phyloP scores from a whole-genome alignment of 208 protist genomes.

The Blechomonas ayalai region DNA sequence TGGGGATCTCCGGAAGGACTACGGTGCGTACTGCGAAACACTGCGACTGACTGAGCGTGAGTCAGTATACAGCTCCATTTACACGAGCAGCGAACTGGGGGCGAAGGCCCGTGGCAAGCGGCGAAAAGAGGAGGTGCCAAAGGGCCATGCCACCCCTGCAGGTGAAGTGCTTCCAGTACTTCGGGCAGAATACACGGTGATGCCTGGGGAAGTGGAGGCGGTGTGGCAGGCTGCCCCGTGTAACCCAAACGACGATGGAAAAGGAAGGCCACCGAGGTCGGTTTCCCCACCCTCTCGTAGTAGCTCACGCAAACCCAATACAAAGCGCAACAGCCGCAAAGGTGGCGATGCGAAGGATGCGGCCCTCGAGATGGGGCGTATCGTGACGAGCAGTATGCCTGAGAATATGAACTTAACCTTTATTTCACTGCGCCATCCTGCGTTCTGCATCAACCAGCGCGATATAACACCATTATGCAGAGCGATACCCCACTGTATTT shows the following conservation, averaged over 20 bases:
- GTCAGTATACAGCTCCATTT: slow-evolving; percentile 63
- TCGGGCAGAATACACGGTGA: too few species aligned
- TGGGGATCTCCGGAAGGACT: slow-evolving; percentile 76
- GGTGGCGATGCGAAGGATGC: too few species aligned
- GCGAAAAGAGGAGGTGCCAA: background rate
- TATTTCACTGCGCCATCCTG: slow-evolving; percentile 57
- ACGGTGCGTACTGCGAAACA: slow-evolving; percentile 82
- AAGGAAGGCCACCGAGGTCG: slow-evolving; percentile 3
- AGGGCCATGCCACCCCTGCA: too few species aligned
- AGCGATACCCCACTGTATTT: slow-evolving; percentile 76
- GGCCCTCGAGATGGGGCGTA: too few species aligned
- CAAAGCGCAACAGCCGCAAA: too few species aligned
- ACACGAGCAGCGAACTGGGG: slow-evolving; percentile 20
- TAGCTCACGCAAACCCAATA: too few species aligned
- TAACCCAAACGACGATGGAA: too few species aligned
- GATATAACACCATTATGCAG: slow-evolving; percentile 78
- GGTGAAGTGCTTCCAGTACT: too few species aligned
- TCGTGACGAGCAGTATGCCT: too few species aligned
- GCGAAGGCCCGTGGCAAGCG: slow-evolving; percentile 1
- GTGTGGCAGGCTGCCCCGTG: too few species aligned
- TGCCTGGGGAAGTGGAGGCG: too few species aligned
- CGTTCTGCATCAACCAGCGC: slow-evolving; percentile 79
- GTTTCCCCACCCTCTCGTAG: background rate
- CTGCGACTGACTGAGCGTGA: slow-evolving; percentile 77
- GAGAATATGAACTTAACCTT: slow-evolving; percentile 36